Conservation (phyloP, 2,329 filamentous ascomycete genomes). For the Samsoniella hepiali region DNA sequence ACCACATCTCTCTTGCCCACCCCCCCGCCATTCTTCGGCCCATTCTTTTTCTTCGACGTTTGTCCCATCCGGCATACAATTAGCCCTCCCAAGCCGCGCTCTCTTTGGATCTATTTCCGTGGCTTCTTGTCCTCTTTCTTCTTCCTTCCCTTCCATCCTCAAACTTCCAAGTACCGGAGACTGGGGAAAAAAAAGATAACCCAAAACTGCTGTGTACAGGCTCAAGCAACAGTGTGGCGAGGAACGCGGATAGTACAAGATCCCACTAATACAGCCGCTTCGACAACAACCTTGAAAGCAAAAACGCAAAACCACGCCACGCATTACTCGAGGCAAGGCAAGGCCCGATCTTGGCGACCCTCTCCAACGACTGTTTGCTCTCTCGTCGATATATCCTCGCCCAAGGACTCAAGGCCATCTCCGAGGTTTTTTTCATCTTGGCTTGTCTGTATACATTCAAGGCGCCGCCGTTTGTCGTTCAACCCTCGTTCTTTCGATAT, state of each 20-base stretch:
- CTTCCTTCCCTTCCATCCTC: no score
- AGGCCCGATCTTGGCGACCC: no score
- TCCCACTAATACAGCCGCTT: neutral
- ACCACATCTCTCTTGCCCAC: neutral
- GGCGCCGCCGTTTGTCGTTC: no score
- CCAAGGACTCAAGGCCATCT: no score
- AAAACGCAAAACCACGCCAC: neutral
- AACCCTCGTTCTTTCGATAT: no score
- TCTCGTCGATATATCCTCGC: no score
- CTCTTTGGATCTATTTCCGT: no score
- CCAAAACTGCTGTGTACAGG: neutral
- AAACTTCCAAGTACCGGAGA: neutral
- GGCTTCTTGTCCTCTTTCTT: no score
- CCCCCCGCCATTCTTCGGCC: slow-evolving; percentile 4
- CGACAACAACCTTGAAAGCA: neutral
- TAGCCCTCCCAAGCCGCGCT: neutral
- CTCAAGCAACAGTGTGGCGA: neutral
- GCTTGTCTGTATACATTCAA: no score
- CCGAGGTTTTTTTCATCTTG: no score
- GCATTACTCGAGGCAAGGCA: neutral
- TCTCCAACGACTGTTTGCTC: no score
- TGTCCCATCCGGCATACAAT: neutral
- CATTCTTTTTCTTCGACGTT: neutral
- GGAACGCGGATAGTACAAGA: neutral
- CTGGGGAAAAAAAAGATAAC: neutral